Evolutionary conservation across 2,329 filamentous ascomycete genomes (phyloP), one percentile per base, ranked within the genome.

Genomic region (Aspergillus calidoustus): DNA sequence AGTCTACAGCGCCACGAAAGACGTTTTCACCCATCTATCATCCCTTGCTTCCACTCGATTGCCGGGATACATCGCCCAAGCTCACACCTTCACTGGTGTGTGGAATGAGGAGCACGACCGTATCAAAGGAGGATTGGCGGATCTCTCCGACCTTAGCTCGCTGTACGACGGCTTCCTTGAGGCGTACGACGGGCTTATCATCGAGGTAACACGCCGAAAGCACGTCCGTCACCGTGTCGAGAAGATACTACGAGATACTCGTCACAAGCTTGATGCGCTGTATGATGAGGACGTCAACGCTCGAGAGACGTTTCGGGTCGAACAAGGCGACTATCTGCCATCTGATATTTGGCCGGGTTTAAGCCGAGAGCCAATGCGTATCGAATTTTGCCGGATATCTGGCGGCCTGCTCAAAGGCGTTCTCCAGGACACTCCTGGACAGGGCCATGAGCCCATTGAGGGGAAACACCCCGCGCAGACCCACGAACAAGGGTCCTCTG

Each of bases 81-180:
- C 77, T 19, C 80, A 81, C 49, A 77, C 77, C 13, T 84, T 83
- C 68, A 77, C 78, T 4, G 73, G 74, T 11, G 77, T 81, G 3
- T 97, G 94, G 92, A 84, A 86, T 30, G 87, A 89, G 62, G 92
- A 96, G 67, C 88, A 89, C 66, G 84, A 86, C 4, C 84, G 83
- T 19, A 91, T 98, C 25, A 82, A 84, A 41, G 82, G 79, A 17
- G 90, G 88, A 68, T 86, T 97, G 46, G 81, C 84, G 9, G 92
- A 96, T 71, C 89, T 98, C 76, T 87, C 90, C 55, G 86, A 87
- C 23, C 86, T 97, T 69, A 84, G 88, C 11, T 82, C 86, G n/a
- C 92, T 97, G 69, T 98, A 97, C 76, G 90, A 94, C 63, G 89
- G 90, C 19, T 99, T 98, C 71, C 84, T 91, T 22, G 85, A 87